These are phyloP conservation scores for Alloascoidea hylecoeti DNA, from an alignment of 805 yeast species.

Conservation along the genomic window DNA sequence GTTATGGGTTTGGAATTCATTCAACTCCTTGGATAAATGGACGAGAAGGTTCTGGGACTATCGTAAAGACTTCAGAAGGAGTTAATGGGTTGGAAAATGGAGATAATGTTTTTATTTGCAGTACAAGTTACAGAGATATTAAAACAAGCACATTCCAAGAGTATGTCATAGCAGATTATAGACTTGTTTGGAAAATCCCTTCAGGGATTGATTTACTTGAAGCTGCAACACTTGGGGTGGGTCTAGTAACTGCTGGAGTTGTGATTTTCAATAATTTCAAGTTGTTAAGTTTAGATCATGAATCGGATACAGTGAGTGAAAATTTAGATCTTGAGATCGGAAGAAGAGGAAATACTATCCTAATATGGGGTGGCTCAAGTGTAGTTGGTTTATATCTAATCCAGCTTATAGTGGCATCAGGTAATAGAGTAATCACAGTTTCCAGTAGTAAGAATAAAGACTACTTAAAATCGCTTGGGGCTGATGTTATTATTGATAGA, in stretches of 20 bases:
- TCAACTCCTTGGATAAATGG: conserved; percentile 38
- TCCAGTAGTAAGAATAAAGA: too few species aligned
- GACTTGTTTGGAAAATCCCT: conserved; percentile 31
- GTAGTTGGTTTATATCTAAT: too few species aligned
- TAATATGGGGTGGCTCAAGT: too few species aligned
- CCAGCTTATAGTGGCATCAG: too few species aligned
- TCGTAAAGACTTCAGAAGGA: conserved; percentile 19
- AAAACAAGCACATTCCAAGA: conserved; percentile 33
- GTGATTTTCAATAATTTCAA: too few species aligned
- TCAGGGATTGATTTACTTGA: conserved; percentile 18
- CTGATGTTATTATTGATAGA: too few species aligned
- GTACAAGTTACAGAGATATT: conserved; percentile 31
- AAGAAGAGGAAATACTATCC: too few species aligned
- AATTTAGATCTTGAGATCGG: too few species aligned
- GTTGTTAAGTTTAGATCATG: too few species aligned
- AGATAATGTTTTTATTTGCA: conserved; percentile 26
- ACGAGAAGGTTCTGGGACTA: conserved; percentile 28
- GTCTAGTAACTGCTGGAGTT: conserved; percentile 29
- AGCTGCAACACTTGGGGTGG: conserved; percentile 33
- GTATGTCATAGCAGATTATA: conserved; percentile 26
- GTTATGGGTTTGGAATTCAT: conserved; percentile 29
- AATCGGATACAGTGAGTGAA: too few species aligned
- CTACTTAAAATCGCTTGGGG: too few species aligned
- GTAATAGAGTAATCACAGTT: too few species aligned
- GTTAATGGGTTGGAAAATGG: conserved; percentile 19